phyloP scores from a whole-genome alignment of 495 filamentous ascomycete genomes.

The Amphirosellinia nigrospora region DNA sequence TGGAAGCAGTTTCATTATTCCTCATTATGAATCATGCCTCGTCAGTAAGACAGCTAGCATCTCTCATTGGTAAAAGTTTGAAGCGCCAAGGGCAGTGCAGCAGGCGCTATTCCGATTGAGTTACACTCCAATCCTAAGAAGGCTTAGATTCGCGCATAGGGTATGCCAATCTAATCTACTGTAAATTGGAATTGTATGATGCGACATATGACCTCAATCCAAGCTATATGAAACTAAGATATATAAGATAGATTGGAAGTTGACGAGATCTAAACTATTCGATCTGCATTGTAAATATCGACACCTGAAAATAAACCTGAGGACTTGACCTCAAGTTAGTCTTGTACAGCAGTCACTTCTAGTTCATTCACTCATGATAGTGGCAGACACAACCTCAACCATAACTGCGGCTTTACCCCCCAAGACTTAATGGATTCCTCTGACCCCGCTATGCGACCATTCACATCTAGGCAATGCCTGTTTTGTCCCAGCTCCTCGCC shows the following conservation, averaged over 20 bases:
- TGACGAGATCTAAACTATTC: background rate
- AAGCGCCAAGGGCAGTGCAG: constrained; percentile 5
- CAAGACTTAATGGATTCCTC: constrained; percentile 22
- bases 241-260: constrained; percentile 1
- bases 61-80: constrained; percentile 23
- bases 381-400: constrained; percentile 28
- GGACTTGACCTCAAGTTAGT: background rate
- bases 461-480: constrained; percentile 25
- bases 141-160: background rate
- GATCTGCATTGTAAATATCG: background rate
- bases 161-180: background rate
- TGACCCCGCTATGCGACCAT: constrained; percentile 26
- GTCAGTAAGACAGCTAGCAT: constrained; percentile 17
- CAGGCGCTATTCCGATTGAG: background rate
- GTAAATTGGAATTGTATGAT: background rate
- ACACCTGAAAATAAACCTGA: background rate
- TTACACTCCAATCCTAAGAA: background rate
- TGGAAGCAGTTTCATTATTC: too few species aligned
- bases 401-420: background rate
- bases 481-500: constrained; percentile 23
- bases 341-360: constrained; percentile 7
- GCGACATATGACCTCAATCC: too few species aligned
- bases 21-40: constrained; percentile 33
- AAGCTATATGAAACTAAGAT: too few species aligned
- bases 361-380: constrained; percentile 26